Percentiles rank a stretch among this genome's conserved stretches.
phyloP scores from a whole-genome alignment of 805 yeast genomes.

The Barnettozyma sucrosica region DNA sequence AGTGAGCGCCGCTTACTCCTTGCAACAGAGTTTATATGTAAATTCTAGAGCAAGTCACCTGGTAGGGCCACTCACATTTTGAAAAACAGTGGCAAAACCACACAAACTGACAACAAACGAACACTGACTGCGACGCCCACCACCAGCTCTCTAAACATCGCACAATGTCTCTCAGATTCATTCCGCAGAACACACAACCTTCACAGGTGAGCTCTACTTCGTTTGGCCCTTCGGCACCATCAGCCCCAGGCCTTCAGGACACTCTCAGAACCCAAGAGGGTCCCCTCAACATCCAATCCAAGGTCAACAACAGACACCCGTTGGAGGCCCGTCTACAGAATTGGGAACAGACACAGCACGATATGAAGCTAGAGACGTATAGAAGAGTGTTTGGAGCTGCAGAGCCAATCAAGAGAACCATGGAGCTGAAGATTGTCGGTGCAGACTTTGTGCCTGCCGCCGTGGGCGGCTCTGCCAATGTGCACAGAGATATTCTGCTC shows the following conservation, averaged over 20 bases:
- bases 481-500: constrained; percentile 73
- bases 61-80: no score
- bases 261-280: constrained; percentile 62
- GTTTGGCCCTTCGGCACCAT: constrained; percentile 47
- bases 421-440: constrained; percentile 78
- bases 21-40: no score
- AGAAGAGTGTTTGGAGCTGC: constrained; percentile 87
- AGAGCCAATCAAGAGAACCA: constrained; percentile 84
- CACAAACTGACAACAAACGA: no score
- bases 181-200: constrained; percentile 46
- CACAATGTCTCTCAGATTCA: constrained; percentile 38
- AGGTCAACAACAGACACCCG: constrained; percentile 78
- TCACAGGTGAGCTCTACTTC: constrained; percentile 45
- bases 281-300: constrained; percentile 45
- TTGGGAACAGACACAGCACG: constrained; percentile 78
- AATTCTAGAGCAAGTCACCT: no score
- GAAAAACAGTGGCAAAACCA: no score
- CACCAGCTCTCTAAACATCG: no score
- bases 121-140: no score
- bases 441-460: constrained; percentile 64
- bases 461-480: constrained; percentile 41
- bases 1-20: no score
- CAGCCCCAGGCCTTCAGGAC: constrained; percentile 69
- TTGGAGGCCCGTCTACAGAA: constrained; percentile 65
- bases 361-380: constrained; percentile 66